Evolutionary conservation across 2,329 filamentous ascomycete species (phyloP), one percentile per base, ranked within the genome.

Genomic region (Colletotrichum agaves): DNA sequence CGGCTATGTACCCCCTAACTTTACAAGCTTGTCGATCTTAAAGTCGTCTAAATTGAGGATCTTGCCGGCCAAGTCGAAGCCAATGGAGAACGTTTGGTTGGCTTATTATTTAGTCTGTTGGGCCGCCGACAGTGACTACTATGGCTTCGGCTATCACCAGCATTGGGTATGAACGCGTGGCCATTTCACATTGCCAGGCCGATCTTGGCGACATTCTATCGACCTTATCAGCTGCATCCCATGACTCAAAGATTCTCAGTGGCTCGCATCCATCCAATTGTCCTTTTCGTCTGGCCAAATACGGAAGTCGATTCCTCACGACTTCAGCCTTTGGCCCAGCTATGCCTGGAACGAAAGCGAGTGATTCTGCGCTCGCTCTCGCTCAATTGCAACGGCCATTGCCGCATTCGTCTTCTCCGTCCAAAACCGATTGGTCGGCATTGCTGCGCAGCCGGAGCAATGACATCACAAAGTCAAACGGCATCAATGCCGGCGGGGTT

Each of bases 211-310:
- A 52, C 12, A 37, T 33, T 23, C 12, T 17, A 15, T 50, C 17
- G 4, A 27, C 19, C 15, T n/a, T 35, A n/a, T 39, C 52, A 31
- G 33, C 10, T 35, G 3, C 15, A 10, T 35, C 47, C 17, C 11
- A 15, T 27, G 44, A 31, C 12, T 35, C 13, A n/a, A 6, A 19
- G 10, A 17, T 17, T 37, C 39, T 33, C 19, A 56, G 12, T 57
- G 39, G 50, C 53, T 41, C 15, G 19, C 21, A 47, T 39, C 58
- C 57, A 35, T 61, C 57, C n/a, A n/a, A 61, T 56, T 31, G n/a
- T 49, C 15, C 41, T 27, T 44, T 43, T 67, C 46, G 60, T 53
- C 63, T 44, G 31, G 27, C 52, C 39, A 15, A 17, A 31, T 5
- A 35, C 5, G 19, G 31, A 61, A 49, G 19, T 43, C 57, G 53